Base-by-base conservation (phyloP, 2,329 filamentous ascomycete genomes). In the Mollisiaceae sp. region DNA sequence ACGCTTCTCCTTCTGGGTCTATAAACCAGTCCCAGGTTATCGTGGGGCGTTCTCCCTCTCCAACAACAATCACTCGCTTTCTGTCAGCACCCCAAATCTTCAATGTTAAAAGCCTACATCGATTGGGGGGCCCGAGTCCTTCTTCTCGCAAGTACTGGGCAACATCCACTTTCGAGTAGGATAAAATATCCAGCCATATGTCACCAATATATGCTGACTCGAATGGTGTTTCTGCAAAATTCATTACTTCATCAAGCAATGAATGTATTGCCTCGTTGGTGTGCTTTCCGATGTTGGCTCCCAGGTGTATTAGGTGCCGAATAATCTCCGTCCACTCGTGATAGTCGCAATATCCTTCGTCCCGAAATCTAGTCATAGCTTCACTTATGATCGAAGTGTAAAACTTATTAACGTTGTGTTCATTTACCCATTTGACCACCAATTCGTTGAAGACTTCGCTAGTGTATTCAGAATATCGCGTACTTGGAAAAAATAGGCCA, bases 21-120 rank as follows among this genome's bases (percentile, higher is more conserved):
- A 54, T 22, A 9, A 15, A 61, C 59, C 59, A 61, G n/a, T 61
- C 59, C 59, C 59, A 61, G 20, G 59, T 55, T n/a, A 54, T 24
- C 20, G 47, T n/a, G 12, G 20, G 20, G 2, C 11, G 41, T 15
- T 15, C 41, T 18, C n/a, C 6, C 15, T 43, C 41, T 6, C 5
- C 27, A 11, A 24, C 20, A 15, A 14, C 5, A 8, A 27, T n/a
- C 11, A 54, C 27, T 54, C 47, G 47, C 24, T 24, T 3, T 18
- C 20, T 54, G 41, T 3, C 27, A 32, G 6, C 27, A 32, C n/a
- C n/a, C n/a, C n/a, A n/a, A n/a, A n/a, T n/a, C n/a, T n/a, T n/a
- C n/a, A n/a, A n/a, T 32, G 27, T 3, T 3, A 32, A 3, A 3
- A 32, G 3, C 27, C 27, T 32, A 32, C 3, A 32, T 32, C 27